phyloP scores from a whole-genome alignment of 305 asterid genomes.

The Solanum chacoense region DNA sequence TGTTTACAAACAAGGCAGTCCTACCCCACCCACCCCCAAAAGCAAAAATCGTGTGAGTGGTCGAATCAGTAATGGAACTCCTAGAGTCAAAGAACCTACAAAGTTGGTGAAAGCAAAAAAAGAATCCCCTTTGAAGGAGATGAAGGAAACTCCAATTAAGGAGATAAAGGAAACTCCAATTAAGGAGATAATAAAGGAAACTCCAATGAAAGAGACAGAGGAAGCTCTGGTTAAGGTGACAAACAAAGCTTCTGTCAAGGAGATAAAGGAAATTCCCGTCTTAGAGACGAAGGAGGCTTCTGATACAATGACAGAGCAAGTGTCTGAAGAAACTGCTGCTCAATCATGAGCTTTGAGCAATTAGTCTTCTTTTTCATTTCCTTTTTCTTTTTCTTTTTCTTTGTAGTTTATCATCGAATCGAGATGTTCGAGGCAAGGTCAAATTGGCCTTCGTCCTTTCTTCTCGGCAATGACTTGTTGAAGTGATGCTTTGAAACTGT shows the following conservation, averaged over 20 bases:
- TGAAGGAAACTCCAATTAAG: slow-evolving; percentile 15
- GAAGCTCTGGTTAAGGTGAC: slow-evolving; percentile 6
- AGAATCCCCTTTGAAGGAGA: neutral
- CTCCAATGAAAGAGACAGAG: slow-evolving; percentile 24
- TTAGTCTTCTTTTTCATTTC: slow-evolving; percentile 14
- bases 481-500: slow-evolving; percentile 22
- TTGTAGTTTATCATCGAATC: neutral
- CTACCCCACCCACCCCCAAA: slow-evolving; percentile 35
- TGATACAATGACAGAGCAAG: slow-evolving; percentile 18
- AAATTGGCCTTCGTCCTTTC: slow-evolving; percentile 7
- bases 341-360: slow-evolving; percentile 25
- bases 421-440: slow-evolving; percentile 15
- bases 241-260: slow-evolving; percentile 13
- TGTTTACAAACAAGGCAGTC: slow-evolving; percentile 32
- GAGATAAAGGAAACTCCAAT: slow-evolving; percentile 15
- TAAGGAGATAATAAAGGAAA: slow-evolving; percentile 8
- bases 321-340: slow-evolving; percentile 17
- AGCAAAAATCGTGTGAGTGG: slow-evolving; percentile 25
- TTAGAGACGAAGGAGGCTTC: slow-evolving; percentile 14
- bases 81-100: slow-evolving; percentile 23
- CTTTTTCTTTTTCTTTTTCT: neutral
- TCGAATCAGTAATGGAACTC: slow-evolving; percentile 18
- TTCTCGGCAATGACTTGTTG: slow-evolving; percentile 21
- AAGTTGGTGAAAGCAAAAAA: slow-evolving; percentile 24
- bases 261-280: slow-evolving; percentile 6